A percentile compares a stretch with the other conserved stretches of the same genome.
Evolutionary conservation across 805 yeast genomes (phyloP).

Genomic region (Lipomyces lipofer): DNA sequence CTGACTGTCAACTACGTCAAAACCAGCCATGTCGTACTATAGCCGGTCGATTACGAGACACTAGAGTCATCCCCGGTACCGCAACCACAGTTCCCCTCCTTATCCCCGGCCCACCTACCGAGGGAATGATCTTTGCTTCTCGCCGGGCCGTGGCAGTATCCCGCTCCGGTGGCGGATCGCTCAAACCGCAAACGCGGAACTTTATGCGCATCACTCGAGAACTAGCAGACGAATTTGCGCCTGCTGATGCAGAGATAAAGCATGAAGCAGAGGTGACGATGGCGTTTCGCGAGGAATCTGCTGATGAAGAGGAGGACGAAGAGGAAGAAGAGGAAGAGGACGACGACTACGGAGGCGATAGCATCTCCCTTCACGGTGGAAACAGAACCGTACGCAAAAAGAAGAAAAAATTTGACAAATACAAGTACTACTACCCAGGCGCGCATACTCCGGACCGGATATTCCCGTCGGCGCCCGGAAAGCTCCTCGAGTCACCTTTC

Average conservation of each 20-base stretch:
- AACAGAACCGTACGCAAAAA: not conserved
- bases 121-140: conserved; percentile 23
- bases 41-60: not conserved
- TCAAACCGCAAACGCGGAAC: conserved; percentile 28
- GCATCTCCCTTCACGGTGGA: not conserved
- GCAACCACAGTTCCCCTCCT: not conserved
- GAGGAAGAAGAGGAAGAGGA: conserved; percentile 22
- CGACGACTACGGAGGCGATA: conserved; percentile 6
- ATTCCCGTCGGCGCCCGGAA: not conserved
- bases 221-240: conserved; percentile 30
- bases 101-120: conserved; percentile 6
- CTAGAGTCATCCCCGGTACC: not conserved
- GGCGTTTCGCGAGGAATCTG: conserved; percentile 26
- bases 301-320: conserved; percentile 16
- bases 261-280: conserved; percentile 33
- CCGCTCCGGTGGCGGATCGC: conserved; percentile 25
- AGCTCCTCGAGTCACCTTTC: conserved; percentile 11
- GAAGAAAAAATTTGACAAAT: not conserved
- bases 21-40: not conserved
- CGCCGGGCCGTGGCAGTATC: conserved; percentile 27
- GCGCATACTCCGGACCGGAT: not conserved
- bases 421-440: not conserved
- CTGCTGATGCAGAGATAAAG: conserved; percentile 32
- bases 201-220: conserved; percentile 31
- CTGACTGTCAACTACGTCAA: not conserved